Percentiles rank a stretch among this genome's conserved stretches.
Evolutionary conservation across 176 grass and related monocot species (phyloP).

Genomic region (Rhipidocladum racemiflorum): DNA sequence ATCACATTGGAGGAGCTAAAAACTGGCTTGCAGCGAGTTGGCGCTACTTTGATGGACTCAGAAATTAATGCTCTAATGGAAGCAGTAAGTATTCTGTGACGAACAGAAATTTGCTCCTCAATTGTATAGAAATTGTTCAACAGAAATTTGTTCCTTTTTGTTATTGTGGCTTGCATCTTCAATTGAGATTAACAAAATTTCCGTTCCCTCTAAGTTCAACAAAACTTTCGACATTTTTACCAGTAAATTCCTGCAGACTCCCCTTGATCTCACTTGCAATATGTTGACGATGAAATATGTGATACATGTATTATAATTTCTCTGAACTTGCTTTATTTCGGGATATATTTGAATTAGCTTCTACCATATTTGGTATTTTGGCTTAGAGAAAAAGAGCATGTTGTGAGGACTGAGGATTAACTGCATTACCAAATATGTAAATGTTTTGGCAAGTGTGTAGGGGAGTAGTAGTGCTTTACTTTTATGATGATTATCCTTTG

Average conservation of each 20-base stretch:
- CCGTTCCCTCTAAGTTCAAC: not conserved
- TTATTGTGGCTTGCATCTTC: not conserved
- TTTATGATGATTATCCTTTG: slow-evolving; percentile 13
- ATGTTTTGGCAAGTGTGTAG: not conserved
- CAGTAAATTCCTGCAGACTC: not conserved
- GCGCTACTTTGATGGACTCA: slow-evolving; percentile 66
- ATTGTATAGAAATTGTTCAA: not conserved
- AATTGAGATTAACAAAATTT: not conserved
- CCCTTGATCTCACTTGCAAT: not conserved
- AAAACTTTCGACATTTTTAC: not conserved
- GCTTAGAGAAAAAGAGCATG: not conserved
- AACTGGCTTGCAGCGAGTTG: slow-evolving; percentile 59
- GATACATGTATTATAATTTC: not conserved
- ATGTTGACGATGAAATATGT: not conserved
- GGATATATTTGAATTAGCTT: not conserved
- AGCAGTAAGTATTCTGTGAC: slow-evolving; percentile 50
- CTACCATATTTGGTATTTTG: not conserved
- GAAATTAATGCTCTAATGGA: slow-evolving; percentile 76
- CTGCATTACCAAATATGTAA: not conserved
- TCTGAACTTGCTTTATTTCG: not conserved
- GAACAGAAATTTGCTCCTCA: not conserved
- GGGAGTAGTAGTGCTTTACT: not conserved
- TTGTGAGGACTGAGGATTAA: not conserved
- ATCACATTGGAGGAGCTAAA: slow-evolving; percentile 75
- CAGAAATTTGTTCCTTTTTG: not conserved